Evolutionary conservation across 106 monocot genomes (phyloP).

Genomic region (Dioscorea dumetorum): DNA sequence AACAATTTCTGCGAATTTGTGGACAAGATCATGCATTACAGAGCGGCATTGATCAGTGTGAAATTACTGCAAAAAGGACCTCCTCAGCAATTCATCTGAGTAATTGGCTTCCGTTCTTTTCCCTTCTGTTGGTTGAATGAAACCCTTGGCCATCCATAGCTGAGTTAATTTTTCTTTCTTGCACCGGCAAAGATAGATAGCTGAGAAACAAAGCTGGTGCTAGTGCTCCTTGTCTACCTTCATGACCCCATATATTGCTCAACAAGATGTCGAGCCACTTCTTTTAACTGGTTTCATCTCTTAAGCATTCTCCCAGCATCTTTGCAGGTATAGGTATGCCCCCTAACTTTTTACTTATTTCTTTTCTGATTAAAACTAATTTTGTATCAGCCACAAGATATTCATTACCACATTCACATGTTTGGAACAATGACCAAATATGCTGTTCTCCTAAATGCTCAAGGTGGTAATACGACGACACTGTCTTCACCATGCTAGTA

Average conservation of each 20-base stretch:
- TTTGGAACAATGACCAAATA: constrained; percentile 16
- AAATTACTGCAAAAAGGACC: constrained; percentile 17
- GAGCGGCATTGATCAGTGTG: not conserved
- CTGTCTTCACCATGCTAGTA: constrained; percentile 11
- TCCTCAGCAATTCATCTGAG: constrained; percentile 8
- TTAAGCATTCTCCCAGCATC: constrained; percentile 18
- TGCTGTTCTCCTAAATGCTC: constrained; percentile 21
- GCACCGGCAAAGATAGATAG: constrained; percentile 6
- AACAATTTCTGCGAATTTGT: constrained; percentile 21
- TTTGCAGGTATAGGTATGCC: constrained; percentile 32
- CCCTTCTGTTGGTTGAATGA: not conserved
- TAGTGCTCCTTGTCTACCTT: not conserved
- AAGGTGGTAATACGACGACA: not conserved
- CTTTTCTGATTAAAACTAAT: constrained; percentile 13
- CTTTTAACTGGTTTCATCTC: not conserved
- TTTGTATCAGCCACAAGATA: constrained; percentile 7
- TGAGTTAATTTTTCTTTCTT: constrained; percentile 14
- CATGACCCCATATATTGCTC: constrained; percentile 19
- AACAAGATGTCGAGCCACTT: constrained; percentile 13
- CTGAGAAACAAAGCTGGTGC: constrained; percentile 23
- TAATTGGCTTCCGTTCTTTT: constrained; percentile 2
- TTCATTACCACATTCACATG: constrained; percentile 14
- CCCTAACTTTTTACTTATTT: constrained; percentile 18
- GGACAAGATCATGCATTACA: constrained; percentile 19
- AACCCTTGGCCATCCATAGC: constrained; percentile 30